These are phyloP conservation scores for Catenaria anguillulae DNA, from an alignment of 371 early-diverging fungal genomes.

Conservation along the genomic window DNA sequence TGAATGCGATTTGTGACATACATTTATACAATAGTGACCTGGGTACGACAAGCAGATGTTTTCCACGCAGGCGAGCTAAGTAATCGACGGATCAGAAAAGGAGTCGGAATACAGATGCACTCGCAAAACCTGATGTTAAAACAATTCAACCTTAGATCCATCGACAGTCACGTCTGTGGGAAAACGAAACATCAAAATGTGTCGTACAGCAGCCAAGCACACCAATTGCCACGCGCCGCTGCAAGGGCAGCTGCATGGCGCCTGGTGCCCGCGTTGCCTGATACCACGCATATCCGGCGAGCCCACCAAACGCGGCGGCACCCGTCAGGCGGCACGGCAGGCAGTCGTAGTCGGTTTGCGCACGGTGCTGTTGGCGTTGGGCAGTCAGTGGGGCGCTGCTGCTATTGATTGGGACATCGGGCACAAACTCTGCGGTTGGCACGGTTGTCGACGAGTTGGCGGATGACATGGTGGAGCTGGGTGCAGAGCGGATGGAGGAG, in stretches of 20 bases:
- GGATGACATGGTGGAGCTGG: no score
- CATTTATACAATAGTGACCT: no score
- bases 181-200: no score
- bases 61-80: no score
- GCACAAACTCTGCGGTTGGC: no score
- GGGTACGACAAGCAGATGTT: neutral
- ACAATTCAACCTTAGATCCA: no score
- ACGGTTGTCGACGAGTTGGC: no score
- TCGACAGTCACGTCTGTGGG: no score
- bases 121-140: neutral
- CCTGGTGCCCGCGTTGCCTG: neutral
- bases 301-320: neutral
- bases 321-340: neutral
- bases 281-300: neutral
- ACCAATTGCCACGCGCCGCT: neutral
- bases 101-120: neutral
- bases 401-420: no score
- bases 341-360: neutral
- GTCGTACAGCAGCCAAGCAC: neutral
- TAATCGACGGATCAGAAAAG: neutral
- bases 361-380: constrained; percentile 5
- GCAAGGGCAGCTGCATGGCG: neutral
- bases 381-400: neutral
- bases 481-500: no score
- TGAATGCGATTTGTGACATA: no score